phyloP scores from a whole-genome alignment of 148 eudicot species.

The Cornus suecica region DNA sequence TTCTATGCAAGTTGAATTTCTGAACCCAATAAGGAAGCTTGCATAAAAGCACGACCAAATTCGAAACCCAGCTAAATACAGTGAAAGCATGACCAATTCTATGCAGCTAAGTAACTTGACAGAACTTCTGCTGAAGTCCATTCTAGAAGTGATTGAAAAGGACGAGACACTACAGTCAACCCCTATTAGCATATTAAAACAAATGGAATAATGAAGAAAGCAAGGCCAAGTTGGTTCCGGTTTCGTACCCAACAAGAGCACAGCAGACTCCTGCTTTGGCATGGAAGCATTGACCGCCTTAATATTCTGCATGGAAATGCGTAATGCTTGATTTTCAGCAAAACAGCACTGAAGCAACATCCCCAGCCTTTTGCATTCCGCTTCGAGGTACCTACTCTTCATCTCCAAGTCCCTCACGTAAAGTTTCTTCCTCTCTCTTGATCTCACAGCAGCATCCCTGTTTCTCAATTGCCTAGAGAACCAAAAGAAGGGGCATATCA shows the following conservation, averaged over 20 bases:
- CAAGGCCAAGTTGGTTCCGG: background rate
- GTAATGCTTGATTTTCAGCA: conserved; percentile 88
- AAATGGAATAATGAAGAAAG: conserved; percentile 1
- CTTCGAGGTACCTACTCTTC: conserved; percentile 83
- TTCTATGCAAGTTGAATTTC: no score
- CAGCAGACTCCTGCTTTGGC: conserved; percentile 99
- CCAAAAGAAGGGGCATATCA: background rate
- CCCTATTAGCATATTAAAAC: background rate
- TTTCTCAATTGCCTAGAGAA: conserved; percentile 74
- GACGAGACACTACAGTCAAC: background rate
- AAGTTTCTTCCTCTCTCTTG: conserved; percentile 94
- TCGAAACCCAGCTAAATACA: background rate
- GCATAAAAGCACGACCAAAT: background rate
- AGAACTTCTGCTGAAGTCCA: no score
- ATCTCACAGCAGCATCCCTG: conserved; percentile 84
- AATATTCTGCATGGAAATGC: conserved; percentile 66
- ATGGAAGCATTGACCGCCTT: conserved; percentile 64
- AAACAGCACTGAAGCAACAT: conserved; percentile 73
- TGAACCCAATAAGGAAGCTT: background rate
- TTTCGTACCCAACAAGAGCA: conserved; percentile 92
- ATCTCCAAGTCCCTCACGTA: conserved; percentile 79
- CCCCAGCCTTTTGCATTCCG: conserved; percentile 85
- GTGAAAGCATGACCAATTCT: background rate
- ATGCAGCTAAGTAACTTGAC: no score
- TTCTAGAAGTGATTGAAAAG: background rate